phyloP scores from a whole-genome alignment of 768 basidiomycete genomes.

The Suillus lakei region DNA sequence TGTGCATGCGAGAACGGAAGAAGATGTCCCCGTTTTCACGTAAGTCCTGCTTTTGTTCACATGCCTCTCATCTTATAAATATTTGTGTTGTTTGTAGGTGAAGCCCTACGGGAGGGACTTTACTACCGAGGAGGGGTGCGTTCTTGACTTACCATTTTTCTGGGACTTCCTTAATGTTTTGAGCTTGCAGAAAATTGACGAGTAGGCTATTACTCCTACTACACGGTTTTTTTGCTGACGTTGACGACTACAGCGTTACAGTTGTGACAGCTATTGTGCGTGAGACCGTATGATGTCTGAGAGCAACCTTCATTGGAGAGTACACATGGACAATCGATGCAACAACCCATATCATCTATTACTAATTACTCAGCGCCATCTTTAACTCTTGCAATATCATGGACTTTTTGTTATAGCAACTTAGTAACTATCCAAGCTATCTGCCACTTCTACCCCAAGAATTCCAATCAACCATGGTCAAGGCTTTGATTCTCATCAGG shows the following conservation, averaged over 20 bases:
- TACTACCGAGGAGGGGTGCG: conserved; percentile 76
- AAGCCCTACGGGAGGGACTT: conserved; percentile 68
- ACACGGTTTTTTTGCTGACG: conserved; percentile 18
- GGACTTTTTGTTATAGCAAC: background rate
- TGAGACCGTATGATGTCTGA: conserved; percentile 46
- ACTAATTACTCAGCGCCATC: background rate
- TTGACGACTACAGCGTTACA: conserved; percentile 56
- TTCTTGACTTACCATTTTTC: conserved; percentile 22
- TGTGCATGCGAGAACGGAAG: conserved; percentile 70
- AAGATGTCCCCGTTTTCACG: conserved; percentile 79
- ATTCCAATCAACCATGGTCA: too few species aligned
- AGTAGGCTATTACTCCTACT: conserved; percentile 53
- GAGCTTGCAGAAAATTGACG: conserved; percentile 70
- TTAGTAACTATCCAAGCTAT: too few species aligned
- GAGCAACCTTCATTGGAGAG: conserved; percentile 7
- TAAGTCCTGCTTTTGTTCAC: conserved; percentile 35
- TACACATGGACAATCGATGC: background rate
- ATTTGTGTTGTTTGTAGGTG: conserved; percentile 42
- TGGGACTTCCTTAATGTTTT: conserved; percentile 9
- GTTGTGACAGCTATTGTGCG: conserved; percentile 70
- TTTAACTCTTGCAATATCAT: background rate
- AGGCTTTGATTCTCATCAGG: conserved; percentile 75
- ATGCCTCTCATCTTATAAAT: conserved; percentile 12
- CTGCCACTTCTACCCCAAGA: too few species aligned
- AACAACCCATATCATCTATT: conserved; percentile 1